A percentile compares a stretch with the other conserved stretches of the same genome.
phyloP scores from a whole-genome alignment of 306 rosid genomes.

The Castanea mollissima region DNA sequence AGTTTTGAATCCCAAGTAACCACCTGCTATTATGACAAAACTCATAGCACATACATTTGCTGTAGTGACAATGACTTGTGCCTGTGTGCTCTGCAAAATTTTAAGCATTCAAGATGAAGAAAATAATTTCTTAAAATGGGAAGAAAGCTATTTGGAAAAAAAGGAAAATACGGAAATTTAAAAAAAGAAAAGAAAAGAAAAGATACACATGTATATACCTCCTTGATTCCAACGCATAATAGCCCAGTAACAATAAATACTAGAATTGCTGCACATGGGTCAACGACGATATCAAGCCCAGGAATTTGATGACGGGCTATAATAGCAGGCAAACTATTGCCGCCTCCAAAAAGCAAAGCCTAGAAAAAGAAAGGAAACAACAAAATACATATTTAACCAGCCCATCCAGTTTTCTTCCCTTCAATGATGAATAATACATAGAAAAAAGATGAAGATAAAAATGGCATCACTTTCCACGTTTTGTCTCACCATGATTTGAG shows the following conservation, averaged over 20 bases:
- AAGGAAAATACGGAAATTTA: background rate
- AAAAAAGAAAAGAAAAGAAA: background rate
- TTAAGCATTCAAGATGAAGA: background rate
- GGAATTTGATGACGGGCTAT: slow-evolving; percentile 73
- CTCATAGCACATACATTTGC: slow-evolving; percentile 80
- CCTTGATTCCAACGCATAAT: slow-evolving; percentile 83
- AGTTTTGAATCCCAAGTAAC: slow-evolving; percentile 77
- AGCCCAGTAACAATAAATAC: slow-evolving; percentile 74
- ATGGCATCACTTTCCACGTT: background rate
- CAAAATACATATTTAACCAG: background rate
- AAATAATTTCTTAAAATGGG: background rate
- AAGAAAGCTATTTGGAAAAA: background rate
- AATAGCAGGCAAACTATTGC: slow-evolving; percentile 64
- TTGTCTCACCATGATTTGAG: background rate
- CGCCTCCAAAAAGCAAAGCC: slow-evolving; percentile 86
- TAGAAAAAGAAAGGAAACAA: slow-evolving; percentile 22
- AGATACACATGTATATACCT: slow-evolving; percentile 41
- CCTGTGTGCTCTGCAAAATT: slow-evolving; percentile 69
- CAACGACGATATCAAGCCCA: slow-evolving; percentile 61
- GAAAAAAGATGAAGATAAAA: background rate
- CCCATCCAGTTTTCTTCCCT: too few relatives aligned
- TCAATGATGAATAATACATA: background rate
- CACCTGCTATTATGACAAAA: slow-evolving; percentile 73
- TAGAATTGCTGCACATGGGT: slow-evolving; percentile 87
- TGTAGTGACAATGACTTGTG: slow-evolving; percentile 69